A percentile compares a stretch with the other conserved stretches of the same genome.
Conservation (phyloP, 2,329 filamentous ascomycete species). For the Alternaria dauci region DNA sequence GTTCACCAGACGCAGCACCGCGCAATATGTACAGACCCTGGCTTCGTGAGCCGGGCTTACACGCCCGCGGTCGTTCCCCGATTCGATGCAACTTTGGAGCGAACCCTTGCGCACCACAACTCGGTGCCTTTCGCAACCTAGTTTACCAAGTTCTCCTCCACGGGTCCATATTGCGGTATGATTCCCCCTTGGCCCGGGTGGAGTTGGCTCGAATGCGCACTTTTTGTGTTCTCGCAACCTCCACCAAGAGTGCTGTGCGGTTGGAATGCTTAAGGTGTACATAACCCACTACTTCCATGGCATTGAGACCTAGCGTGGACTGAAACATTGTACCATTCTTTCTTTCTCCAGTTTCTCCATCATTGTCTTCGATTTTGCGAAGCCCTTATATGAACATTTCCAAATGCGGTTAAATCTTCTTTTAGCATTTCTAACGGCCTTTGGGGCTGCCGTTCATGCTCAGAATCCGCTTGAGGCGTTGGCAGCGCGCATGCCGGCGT, state of each 20-base stretch:
- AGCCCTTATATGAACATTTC: neutral
- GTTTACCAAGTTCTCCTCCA: constrained; percentile 1
- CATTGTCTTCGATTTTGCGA: neutral
- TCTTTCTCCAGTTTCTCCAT: neutral
- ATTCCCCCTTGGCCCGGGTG: constrained; percentile 10
- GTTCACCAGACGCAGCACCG: constrained; percentile 2
- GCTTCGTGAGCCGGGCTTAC: neutral
- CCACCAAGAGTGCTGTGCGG: constrained; percentile 2
- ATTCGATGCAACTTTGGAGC: constrained; percentile 1
- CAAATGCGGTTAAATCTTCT: constrained; percentile 17
- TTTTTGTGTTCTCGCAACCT: constrained; percentile 6
- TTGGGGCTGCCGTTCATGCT: constrained; percentile 17
- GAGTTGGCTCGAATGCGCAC: neutral
- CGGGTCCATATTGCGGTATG: constrained; percentile 12
- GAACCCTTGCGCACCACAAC: constrained; percentile 2
- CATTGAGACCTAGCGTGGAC: neutral
- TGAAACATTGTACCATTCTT: neutral
- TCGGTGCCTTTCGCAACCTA: constrained; percentile 5
- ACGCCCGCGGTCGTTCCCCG: neutral
- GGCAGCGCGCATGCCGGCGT: constrained; percentile 24
- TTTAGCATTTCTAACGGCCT: constrained; percentile 11
- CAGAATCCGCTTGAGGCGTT: constrained; percentile 22
- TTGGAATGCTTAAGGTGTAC: neutral
- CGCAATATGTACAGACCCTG: constrained; percentile 2
- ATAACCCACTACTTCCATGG: constrained; percentile 11